These are phyloP conservation scores for Silene conica DNA, from an alignment of 148 eudicot genomes.

Conservation along the genomic window DNA sequence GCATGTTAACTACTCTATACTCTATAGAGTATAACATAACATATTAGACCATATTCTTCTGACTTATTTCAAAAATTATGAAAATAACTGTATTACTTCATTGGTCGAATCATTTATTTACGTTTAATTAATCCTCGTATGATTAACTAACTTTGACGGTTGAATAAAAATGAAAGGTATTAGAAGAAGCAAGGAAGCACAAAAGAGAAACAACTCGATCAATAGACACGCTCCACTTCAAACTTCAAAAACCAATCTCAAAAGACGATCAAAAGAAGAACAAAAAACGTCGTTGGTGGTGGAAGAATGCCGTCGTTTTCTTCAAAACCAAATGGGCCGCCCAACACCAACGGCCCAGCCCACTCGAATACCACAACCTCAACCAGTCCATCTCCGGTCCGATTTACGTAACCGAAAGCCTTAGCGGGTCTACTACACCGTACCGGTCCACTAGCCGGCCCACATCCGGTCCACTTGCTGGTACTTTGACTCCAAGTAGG, in stretches of 20 bases:
- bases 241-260: constrained; percentile 71
- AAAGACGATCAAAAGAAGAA: constrained; percentile 50
- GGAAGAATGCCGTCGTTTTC: constrained; percentile 61
- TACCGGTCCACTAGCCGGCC: constrained; percentile 48
- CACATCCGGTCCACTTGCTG: constrained; percentile 53
- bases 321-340: constrained; percentile 47
- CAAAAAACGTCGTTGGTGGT: constrained; percentile 58
- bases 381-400: constrained; percentile 58
- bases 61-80: no score
- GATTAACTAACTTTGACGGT: neutral
- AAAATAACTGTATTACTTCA: no score
- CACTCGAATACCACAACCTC: constrained; percentile 32
- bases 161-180: constrained; percentile 35
- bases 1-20: no score
- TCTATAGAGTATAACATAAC: no score
- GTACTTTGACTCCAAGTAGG: constrained; percentile 27
- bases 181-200: constrained; percentile 80
- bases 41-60: no score
- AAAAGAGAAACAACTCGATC: constrained; percentile 40
- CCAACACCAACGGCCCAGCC: constrained; percentile 52
- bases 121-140: no score
- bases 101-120: no score
- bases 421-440: constrained; percentile 51
- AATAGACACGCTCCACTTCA: constrained; percentile 61
- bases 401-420: constrained; percentile 64